Base-by-base conservation (phyloP, 2,329 filamentous ascomycete species). In the Phialophora tarda region DNA sequence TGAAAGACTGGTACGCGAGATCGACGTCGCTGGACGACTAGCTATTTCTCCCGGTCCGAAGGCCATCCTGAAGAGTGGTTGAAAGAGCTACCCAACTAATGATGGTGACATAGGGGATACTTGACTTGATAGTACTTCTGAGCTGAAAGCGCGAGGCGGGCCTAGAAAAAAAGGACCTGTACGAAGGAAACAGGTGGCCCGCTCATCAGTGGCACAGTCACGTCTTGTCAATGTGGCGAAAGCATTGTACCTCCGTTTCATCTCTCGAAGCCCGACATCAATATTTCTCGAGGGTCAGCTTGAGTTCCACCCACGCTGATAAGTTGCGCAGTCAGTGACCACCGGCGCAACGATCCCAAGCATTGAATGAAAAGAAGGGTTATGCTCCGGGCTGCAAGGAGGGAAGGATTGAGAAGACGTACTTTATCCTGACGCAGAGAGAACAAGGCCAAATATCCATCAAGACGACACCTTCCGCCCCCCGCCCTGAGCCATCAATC, bases 1-100 rank as follows among this genome's bases (percentile, higher is more conserved):
- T 32, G 86, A 89, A 71, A 84, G 83, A n/a, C 77, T 91, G 66
- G 79, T 91, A 1, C 81, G 80, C 70, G 86, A 85, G 4, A 84
- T 91, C 74, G 83, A 83, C 69, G 82, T 84, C 69, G 75, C 79
- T 64, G 81, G 79, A 8, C 50, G 50, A n/a, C 26, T 38, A 4
- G 53, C 44, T 23, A n/a, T 50, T n/a, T 48, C 38, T 59, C 26
- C 24, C 17, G 17, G 6, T 21, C 12, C 17, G 17, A n/a, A 44
- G 38, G 17, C 17, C 5, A 44, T n/a, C 17, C 17, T 5, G 38
- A 44, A 44, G 14, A 44, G 38, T 44, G 38, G 38, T 44, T 44
- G 38, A 44, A 44, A 44, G 17, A 44, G 38, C 38, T 44, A 8
- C 14, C 8, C 17, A 7, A n/a, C 38, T 44, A 3, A 7, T n/a